Evolutionary conservation across 139 green algal genomes (phyloP).

Genomic region (Pedinophyceae sp.): DNA sequence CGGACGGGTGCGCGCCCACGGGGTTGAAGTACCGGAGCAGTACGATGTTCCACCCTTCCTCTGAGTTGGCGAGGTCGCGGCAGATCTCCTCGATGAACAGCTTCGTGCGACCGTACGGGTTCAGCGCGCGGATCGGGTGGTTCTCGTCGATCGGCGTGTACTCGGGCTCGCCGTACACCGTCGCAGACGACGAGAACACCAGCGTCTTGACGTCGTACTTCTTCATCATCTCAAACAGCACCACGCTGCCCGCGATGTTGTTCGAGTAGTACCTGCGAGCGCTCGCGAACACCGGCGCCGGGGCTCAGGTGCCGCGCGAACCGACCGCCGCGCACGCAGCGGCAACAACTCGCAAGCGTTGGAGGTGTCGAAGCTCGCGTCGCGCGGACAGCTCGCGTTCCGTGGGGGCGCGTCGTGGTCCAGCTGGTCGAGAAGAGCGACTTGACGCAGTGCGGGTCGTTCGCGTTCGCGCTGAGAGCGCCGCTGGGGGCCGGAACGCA

Average conservation of each 20-base stretch:
- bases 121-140: slow-evolving; percentile 31
- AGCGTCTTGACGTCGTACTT: slow-evolving; percentile 46
- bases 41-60: slow-evolving; percentile 72
- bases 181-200: slow-evolving; percentile 84
- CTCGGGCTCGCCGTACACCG: slow-evolving; percentile 89
- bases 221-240: slow-evolving; percentile 66
- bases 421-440: too few species aligned
- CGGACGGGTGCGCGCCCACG: slow-evolving; percentile 66
- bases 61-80: slow-evolving; percentile 25
- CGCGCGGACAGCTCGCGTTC: too few species aligned
- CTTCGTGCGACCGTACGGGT: slow-evolving; percentile 69
- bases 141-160: slow-evolving; percentile 79
- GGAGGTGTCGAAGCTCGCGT: too few species aligned
- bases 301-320: too few species aligned
- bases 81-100: slow-evolving; percentile 80
- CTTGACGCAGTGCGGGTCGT: too few species aligned
- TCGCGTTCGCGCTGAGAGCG: too few species aligned
- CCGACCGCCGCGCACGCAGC: too few species aligned
- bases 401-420: too few species aligned
- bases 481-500: too few species aligned
- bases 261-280: slow-evolving; percentile 99
- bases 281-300: too few species aligned
- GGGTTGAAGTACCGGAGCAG: slow-evolving; percentile 93
- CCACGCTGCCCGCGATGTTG: slow-evolving; percentile 81
- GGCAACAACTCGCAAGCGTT: too few species aligned